These are phyloP conservation scores for Epichloe sylvatica DNA, from an alignment of 2,329 filamentous ascomycete species.

Conservation along the genomic window DNA sequence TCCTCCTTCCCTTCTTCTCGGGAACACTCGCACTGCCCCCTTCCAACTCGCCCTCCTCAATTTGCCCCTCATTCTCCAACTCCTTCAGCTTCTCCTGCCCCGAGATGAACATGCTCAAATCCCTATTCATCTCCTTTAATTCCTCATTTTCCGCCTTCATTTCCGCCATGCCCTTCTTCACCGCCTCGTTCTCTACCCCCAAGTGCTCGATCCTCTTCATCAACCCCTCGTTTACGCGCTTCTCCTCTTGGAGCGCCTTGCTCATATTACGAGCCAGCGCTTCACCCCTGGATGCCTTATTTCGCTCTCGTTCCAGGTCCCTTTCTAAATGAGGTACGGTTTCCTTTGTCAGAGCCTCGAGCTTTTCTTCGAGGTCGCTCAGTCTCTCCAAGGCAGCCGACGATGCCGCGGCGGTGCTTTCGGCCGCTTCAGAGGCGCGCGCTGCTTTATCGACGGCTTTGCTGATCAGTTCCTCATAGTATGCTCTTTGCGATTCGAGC, in stretches of 20 bases:
- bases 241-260: conserved; percentile 72
- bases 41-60: conserved; percentile 57
- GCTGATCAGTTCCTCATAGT: conserved; percentile 85
- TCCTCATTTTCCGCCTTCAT: conserved; percentile 54
- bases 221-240: conserved; percentile 66
- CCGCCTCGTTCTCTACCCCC: conserved; percentile 43
- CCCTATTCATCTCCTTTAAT: conserved; percentile 72
- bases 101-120: conserved; percentile 76
- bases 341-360: conserved; percentile 34
- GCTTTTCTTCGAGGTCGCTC: conserved; percentile 31
- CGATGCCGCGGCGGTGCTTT: conserved; percentile 41
- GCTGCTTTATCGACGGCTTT: conserved; percentile 83
- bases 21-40: conserved; percentile 58
- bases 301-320: conserved; percentile 54
- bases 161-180: conserved; percentile 43
- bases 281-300: conserved; percentile 56
- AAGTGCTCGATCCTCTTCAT: conserved; percentile 70
- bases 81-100: conserved; percentile 67
- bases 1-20: conserved; percentile 42
- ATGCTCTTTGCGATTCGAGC: conserved; percentile 79
- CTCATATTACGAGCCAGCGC: conserved; percentile 62
- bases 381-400: conserved; percentile 37
- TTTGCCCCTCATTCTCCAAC: conserved; percentile 44
- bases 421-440: conserved; percentile 53
- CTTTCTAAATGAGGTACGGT: conserved; percentile 57